Conservation (phyloP, 164 flowering plant species). For the Sextonia rubra region DNA sequence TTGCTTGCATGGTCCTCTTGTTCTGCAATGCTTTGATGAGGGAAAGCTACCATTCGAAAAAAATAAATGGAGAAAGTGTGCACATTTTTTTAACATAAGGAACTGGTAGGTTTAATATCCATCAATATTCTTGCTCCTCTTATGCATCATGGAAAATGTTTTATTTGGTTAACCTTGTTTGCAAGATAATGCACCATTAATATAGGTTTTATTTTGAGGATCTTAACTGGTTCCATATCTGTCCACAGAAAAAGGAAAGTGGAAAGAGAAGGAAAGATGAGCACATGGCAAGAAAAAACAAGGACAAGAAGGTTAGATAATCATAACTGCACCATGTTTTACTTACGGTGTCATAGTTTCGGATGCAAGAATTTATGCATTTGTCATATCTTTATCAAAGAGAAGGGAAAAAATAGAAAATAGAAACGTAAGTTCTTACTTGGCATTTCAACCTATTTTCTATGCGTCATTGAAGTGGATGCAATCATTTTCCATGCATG, state of each 20-base stretch:
- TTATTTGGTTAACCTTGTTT: not conserved
- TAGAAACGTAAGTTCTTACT: too few species aligned
- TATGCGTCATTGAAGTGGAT: too few species aligned
- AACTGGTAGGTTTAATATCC: too few species aligned
- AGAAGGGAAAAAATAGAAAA: too few species aligned
- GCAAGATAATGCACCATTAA: not conserved
- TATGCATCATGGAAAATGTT: not conserved
- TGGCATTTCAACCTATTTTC: too few species aligned
- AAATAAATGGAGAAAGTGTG: too few species aligned
- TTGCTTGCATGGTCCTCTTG: too few species aligned
- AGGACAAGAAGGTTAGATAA: conserved; percentile 56
- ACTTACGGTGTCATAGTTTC: not conserved
- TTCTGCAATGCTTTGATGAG: too few species aligned
- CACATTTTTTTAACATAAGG: too few species aligned
- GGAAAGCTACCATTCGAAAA: too few species aligned
- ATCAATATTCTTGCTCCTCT: too few species aligned
- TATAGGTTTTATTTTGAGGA: not conserved
- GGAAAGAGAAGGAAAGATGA: conserved; percentile 84
- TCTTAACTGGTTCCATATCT: conserved; percentile 9
- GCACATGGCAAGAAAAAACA: conserved; percentile 49
- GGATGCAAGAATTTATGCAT: not conserved
- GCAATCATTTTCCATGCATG: not conserved
- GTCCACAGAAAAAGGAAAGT: conserved; percentile 60
- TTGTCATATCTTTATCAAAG: too few species aligned
- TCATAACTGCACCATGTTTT: not conserved